phyloP scores from a whole-genome alignment of 805 yeast species.

The Ogataea nitratoaversa region DNA sequence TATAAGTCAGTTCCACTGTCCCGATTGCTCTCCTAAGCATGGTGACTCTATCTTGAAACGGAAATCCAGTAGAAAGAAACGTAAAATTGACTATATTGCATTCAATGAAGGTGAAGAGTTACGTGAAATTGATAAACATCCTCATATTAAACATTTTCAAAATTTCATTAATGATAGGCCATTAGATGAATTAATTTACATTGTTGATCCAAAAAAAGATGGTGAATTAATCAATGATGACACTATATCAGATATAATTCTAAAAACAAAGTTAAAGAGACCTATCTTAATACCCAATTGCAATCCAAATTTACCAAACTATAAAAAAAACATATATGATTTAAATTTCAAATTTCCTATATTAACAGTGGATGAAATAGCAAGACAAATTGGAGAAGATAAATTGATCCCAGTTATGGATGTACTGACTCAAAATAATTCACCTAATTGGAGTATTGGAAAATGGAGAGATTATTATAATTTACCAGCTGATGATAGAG shows the following conservation, averaged over 20 bases:
- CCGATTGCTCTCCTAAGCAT: conserved; percentile 35
- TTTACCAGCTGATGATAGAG: conserved; percentile 41
- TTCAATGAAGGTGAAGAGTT: conserved; percentile 66
- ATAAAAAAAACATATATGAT: conserved; percentile 7
- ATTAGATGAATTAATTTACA: conserved; percentile 23
- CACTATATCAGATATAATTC: conserved; percentile 19
- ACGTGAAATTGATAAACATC: conserved; percentile 53
- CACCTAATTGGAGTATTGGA: conserved; percentile 64
- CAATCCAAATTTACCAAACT: conserved; percentile 12
- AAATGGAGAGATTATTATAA: conserved; percentile 73
- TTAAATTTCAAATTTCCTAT: conserved; percentile 39
- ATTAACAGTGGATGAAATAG: conserved; percentile 52
- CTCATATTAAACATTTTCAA: conserved; percentile 39
- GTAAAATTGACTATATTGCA: conserved; percentile 73
- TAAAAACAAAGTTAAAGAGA: conserved; percentile 24
- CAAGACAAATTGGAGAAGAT: conserved; percentile 59
- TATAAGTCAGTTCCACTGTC: conserved; percentile 53
- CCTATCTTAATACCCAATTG: conserved; percentile 32
- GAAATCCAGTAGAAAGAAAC: conserved; percentile 48
- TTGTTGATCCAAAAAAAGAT: conserved; percentile 22
- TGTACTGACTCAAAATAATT: conserved; percentile 71
- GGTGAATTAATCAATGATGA: conserved; percentile 22
- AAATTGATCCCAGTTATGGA: conserved; percentile 80
- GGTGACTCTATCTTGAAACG: conserved; percentile 53
- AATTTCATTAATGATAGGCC: conserved; percentile 27